phyloP scores from a whole-genome alignment of 495 filamentous ascomycete genomes.

The Podospora comata region DNA sequence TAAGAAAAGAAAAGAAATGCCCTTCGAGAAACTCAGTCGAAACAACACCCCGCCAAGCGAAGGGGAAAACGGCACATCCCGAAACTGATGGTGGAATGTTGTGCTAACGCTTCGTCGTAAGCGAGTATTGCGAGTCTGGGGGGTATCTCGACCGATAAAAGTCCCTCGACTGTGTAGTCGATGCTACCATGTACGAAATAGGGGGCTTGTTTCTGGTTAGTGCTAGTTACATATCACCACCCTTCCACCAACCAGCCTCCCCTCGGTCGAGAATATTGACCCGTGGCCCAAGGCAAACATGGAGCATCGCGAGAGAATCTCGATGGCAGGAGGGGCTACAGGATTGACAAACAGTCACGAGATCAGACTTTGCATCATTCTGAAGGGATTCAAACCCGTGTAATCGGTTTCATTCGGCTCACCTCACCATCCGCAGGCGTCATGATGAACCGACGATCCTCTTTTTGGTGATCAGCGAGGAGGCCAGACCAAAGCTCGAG shows the following conservation, averaged over 20 bases:
- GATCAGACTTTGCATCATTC: not conserved
- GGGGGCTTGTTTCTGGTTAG: not conserved
- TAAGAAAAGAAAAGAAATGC: constrained; percentile 8
- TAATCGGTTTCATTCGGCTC: constrained; percentile 13
- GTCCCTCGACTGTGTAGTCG: not conserved
- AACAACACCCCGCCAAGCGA: constrained; percentile 18
- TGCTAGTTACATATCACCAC: not conserved
- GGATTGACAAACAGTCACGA: not conserved
- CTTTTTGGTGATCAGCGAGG: not conserved
- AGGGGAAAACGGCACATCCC: constrained; percentile 10
- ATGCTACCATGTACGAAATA: not conserved
- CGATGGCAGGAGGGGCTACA: not conserved
- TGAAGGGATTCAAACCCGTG: not conserved
- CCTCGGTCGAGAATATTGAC: not conserved
- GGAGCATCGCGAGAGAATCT: not conserved
- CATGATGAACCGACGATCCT: constrained; percentile 14
- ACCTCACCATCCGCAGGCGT: constrained; percentile 7
- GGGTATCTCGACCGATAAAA: not conserved
- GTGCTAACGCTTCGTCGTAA: not conserved
- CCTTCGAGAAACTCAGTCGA: constrained; percentile 18
- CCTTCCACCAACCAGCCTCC: not conserved
- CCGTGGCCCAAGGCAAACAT: not conserved
- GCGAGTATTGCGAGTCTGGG: not conserved
- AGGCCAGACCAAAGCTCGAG: not conserved
- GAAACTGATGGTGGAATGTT: constrained; percentile 5